A percentile compares a stretch with the other conserved stretches of the same genome.
Evolutionary conservation across 495 filamentous ascomycete genomes (phyloP).

Genomic region (Paragyromitra xinjiangensis): DNA sequence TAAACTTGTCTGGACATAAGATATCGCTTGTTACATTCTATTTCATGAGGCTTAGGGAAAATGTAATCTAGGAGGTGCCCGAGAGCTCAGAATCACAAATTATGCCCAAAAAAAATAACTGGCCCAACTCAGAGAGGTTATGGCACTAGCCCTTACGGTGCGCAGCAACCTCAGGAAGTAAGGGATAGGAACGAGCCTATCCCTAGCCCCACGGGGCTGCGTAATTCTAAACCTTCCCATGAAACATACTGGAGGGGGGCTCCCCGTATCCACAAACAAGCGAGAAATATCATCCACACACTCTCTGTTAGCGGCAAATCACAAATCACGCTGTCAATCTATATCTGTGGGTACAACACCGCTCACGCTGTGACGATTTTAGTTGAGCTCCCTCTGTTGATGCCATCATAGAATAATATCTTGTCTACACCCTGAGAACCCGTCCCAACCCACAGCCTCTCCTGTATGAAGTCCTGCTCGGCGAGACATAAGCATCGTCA

Average conservation of each 20-base stretch:
- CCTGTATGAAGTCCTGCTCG: not conserved
- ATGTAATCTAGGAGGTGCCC: too few species aligned
- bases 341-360: not conserved
- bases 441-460: not conserved
- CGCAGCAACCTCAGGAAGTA: not conserved
- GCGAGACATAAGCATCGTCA: not conserved
- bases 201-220: too few species aligned
- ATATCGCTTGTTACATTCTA: too few species aligned
- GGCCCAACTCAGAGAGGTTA: not conserved
- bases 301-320: not conserved
- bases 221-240: not conserved
- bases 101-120: not conserved
- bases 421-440: not conserved
- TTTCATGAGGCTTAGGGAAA: too few species aligned
- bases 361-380: not conserved
- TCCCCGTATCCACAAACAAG: not conserved
- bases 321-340: not conserved
- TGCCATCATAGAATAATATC: not conserved
- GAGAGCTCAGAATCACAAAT: not conserved
- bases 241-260: not conserved
- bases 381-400: not conserved
- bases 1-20: too few species aligned
- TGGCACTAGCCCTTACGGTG: not conserved
- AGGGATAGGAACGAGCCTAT: not conserved
- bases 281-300: not conserved